Conservation (phyloP, 2,329 filamentous ascomycete species). For the Colletotrichum ledebouriae region DNA sequence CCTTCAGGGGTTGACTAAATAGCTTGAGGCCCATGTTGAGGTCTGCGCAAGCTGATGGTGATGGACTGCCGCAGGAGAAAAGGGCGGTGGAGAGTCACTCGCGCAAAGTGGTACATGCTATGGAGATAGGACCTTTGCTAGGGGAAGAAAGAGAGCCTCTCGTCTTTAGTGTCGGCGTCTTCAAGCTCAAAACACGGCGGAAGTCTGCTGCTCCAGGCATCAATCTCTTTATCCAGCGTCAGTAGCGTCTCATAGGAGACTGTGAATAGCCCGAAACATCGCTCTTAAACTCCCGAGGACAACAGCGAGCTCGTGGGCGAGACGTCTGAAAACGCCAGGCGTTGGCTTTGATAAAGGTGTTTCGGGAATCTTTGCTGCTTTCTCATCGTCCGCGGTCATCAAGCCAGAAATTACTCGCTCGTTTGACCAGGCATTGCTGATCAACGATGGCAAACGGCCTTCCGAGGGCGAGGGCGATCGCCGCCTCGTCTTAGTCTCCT, state of each 20-base stretch:
- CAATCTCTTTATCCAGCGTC: constrained; percentile 51
- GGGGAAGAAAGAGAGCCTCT: constrained; percentile 47
- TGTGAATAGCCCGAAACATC: constrained; percentile 53
- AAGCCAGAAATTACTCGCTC: constrained; percentile 55
- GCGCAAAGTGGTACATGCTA: constrained; percentile 55
- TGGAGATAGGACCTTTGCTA: constrained; percentile 57
- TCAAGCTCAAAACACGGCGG: constrained; percentile 53
- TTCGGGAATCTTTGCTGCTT: constrained; percentile 44
- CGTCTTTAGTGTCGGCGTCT: constrained; percentile 50
- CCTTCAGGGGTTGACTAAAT: constrained; percentile 49
- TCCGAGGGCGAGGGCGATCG: constrained; percentile 55
- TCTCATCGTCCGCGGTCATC: constrained; percentile 52
- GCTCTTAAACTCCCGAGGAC: constrained; percentile 57
- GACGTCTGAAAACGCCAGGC: constrained; percentile 49
- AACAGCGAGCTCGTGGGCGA: constrained; percentile 51
- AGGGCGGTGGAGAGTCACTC: constrained; percentile 56
- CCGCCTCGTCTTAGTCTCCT: constrained; percentile 54
- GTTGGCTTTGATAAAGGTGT: constrained; percentile 51
- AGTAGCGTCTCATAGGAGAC: constrained; percentile 55
- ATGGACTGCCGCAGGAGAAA: constrained; percentile 56
- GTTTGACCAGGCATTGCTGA: constrained; percentile 54
- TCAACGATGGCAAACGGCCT: constrained; percentile 56
- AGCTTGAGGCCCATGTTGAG: constrained; percentile 53
- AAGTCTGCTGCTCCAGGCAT: constrained; percentile 50
- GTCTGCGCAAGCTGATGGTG: constrained; percentile 57